A percentile compares a stretch with the other conserved stretches of the same genome.
Evolutionary conservation across 768 basidiomycete species (phyloP).

Genomic region (Gyrodon lividus): DNA sequence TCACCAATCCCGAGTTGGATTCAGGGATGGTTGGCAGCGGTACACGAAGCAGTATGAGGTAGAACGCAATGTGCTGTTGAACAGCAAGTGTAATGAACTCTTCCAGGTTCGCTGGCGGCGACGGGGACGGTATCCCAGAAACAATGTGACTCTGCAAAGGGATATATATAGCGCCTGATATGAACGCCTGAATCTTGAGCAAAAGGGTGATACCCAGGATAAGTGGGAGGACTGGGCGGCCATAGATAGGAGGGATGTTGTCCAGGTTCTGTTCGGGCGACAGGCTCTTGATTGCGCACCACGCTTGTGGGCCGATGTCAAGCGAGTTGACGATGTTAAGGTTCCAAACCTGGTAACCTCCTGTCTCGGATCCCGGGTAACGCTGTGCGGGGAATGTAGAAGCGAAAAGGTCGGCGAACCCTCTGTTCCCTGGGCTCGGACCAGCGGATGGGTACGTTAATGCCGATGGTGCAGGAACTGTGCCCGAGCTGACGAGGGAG

Average conservation of each 20-base stretch:
- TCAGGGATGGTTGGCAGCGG: neutral
- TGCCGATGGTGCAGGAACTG: neutral
- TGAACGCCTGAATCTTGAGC: neutral
- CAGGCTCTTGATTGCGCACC: neutral
- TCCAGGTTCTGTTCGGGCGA: slow-evolving; percentile 10
- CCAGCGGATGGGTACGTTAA: slow-evolving; percentile 12
- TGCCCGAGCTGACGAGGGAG: neutral
- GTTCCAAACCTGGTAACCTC: slow-evolving; percentile 15
- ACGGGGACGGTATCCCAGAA: neutral
- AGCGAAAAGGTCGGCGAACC: slow-evolving; percentile 6
- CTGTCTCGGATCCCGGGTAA: neutral
- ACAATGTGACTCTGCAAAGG: slow-evolving; percentile 11
- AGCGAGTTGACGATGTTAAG: slow-evolving; percentile 16
- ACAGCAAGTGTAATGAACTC: neutral
- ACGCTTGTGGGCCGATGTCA: slow-evolving; percentile 15
- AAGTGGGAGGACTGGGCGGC: neutral
- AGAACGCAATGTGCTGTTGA: neutral
- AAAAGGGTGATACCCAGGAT: neutral
- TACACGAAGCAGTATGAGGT: neutral
- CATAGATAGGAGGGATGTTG: slow-evolving; percentile 15
- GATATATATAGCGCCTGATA: slow-evolving; percentile 1
- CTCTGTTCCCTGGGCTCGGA: slow-evolving; percentile 10
- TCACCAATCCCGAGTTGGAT: neutral
- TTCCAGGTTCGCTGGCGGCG: neutral
- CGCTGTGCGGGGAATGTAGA: neutral